phyloP scores from a whole-genome alignment of 805 yeast genomes.

The Cyberlindnera maritima region DNA sequence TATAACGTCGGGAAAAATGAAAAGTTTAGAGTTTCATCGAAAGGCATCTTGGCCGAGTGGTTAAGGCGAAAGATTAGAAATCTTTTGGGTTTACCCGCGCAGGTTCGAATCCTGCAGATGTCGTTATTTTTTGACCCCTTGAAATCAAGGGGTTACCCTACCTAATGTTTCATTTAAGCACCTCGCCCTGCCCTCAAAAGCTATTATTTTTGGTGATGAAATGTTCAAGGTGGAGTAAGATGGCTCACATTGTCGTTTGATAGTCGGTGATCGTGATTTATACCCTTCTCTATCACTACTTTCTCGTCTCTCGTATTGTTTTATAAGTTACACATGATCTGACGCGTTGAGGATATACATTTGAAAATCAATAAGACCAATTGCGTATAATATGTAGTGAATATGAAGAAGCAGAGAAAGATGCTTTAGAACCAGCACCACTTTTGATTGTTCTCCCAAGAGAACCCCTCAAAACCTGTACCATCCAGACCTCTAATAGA shows the following conservation, averaged over 20 bases:
- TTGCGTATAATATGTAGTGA: neutral
- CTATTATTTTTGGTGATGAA: no score
- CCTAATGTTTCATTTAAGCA: no score
- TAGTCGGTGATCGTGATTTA: no score
- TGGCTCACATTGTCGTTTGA: no score
- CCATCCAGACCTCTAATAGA: slow-evolving; percentile 36
- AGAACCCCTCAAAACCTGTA: slow-evolving; percentile 15
- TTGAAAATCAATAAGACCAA: neutral
- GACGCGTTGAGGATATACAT: no score
- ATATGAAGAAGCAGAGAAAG: neutral
- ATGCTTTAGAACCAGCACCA: slow-evolving; percentile 46
- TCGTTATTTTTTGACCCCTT: slow-evolving; percentile 40
- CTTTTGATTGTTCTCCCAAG: slow-evolving; percentile 45
- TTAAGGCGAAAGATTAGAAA: slow-evolving; percentile 64
- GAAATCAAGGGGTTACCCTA: neutral
- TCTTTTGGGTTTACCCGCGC: slow-evolving; percentile 62
- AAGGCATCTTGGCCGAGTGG: slow-evolving; percentile 60
- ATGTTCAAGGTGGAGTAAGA: no score
- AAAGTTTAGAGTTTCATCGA: neutral
- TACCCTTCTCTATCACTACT: no score
- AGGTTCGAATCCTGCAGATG: slow-evolving; percentile 75
- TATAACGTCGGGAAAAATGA: neutral
- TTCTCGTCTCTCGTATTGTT: no score
- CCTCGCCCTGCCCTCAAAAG: no score
- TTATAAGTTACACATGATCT: no score